Conservation (phyloP, 139 green algal species). For the Penium margaritaceum region DNA sequence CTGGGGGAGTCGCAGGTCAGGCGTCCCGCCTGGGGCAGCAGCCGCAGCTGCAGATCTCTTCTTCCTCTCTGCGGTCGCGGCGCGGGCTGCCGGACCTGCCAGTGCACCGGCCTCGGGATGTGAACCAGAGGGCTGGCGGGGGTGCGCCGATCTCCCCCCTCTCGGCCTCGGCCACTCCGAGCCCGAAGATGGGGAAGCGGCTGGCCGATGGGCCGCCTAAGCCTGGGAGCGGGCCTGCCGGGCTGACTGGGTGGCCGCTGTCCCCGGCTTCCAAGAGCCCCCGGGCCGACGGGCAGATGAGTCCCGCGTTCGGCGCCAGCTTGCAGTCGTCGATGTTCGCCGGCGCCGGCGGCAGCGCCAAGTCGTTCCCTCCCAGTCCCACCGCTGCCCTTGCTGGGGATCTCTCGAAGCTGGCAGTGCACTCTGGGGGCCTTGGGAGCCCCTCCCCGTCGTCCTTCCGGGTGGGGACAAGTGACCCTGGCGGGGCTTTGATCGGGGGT, state of each 20-base stretch:
- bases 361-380: too few species aligned
- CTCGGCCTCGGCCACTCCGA: neutral
- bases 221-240: conserved; percentile 1
- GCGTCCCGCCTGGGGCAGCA: too few species aligned
- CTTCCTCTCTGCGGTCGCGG: conserved; percentile 5
- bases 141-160: neutral
- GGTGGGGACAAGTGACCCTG: neutral
- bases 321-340: neutral
- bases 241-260: conserved; percentile 3
- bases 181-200: neutral
- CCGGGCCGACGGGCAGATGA: neutral
- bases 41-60: too few species aligned
- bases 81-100: neutral
- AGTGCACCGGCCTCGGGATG: too few species aligned
- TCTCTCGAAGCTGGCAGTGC: neutral
- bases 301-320: neutral
- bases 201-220: neutral
- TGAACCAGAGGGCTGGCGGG: neutral
- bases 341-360: too few species aligned
- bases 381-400: neutral
- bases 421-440: neutral
- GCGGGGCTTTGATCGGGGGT: too few species aligned
- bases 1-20: too few species aligned
- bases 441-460: neutral
- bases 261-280: neutral